These are phyloP conservation scores for Nasturtium officinale DNA, from an alignment of 345 rosid species.

Conservation along the genomic window DNA sequence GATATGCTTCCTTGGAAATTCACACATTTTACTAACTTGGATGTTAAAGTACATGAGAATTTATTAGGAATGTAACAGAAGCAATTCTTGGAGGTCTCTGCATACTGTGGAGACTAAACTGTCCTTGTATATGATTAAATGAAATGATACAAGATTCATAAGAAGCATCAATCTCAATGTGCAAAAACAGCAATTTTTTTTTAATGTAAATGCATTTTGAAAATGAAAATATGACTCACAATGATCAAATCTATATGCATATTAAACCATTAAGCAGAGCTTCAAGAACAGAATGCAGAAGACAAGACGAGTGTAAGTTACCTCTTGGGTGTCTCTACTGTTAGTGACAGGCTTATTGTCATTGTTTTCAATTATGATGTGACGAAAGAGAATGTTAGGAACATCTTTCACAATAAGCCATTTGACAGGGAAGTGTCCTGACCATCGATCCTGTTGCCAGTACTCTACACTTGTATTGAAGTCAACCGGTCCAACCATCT, in stretches of 20 bases:
- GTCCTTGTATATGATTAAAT: background rate
- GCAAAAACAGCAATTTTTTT: background rate
- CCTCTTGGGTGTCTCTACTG: slow-evolving; percentile 96
- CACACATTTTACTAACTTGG: slow-evolving; percentile 17
- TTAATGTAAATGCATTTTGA: background rate
- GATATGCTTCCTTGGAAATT: background rate
- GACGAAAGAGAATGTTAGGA: slow-evolving; percentile 81
- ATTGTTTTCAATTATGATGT: slow-evolving; percentile 72
- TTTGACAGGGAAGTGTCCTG: slow-evolving; percentile 80
- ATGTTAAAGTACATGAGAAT: background rate
- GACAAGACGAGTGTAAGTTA: slow-evolving; percentile 29
- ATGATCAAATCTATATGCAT: slow-evolving; percentile 1
- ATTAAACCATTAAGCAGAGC: background rate
- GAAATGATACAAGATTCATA: background rate
- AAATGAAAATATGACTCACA: background rate
- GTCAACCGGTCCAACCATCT: slow-evolving; percentile 89
- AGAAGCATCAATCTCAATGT: background rate
- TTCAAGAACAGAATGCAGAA: background rate
- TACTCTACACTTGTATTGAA: slow-evolving; percentile 75
- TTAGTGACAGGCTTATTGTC: slow-evolving; percentile 90
- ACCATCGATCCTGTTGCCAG: slow-evolving; percentile 95
- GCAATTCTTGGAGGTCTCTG: background rate
- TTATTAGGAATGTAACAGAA: background rate
- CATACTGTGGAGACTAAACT: background rate
- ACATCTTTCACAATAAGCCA: slow-evolving; percentile 88